These are phyloP conservation scores for Lentinula boryana DNA, from an alignment of 768 basidiomycete genomes.

Conservation along the genomic window DNA sequence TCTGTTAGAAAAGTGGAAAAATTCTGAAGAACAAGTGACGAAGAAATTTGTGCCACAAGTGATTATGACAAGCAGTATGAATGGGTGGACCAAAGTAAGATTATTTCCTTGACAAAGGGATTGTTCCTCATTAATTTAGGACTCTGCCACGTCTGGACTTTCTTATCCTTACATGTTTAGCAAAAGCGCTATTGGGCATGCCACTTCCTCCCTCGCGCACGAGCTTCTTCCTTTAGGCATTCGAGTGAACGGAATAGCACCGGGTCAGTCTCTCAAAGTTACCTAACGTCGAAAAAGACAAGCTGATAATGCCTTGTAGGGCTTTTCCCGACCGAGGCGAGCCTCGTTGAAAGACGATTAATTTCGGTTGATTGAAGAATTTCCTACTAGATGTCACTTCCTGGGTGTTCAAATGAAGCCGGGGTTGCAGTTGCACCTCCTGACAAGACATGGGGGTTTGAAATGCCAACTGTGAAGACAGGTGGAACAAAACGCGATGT, in stretches of 20 bases:
- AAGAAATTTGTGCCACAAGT: slow-evolving; percentile 39
- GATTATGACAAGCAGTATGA: slow-evolving; percentile 47
- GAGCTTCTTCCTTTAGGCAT: slow-evolving; percentile 41
- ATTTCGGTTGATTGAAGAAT: background rate
- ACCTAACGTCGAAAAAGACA: background rate
- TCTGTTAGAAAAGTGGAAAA: slow-evolving; percentile 42
- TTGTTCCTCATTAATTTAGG: slow-evolving; percentile 16
- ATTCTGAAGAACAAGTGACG: slow-evolving; percentile 17
- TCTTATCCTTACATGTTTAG: slow-evolving; percentile 42
- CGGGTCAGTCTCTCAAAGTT: slow-evolving; percentile 18
- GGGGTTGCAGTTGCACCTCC: slow-evolving; percentile 19
- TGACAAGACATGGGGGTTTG: slow-evolving; percentile 18
- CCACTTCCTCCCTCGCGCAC: slow-evolving; percentile 39
- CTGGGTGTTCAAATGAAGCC: slow-evolving; percentile 17
- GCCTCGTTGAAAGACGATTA: background rate
- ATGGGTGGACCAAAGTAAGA: slow-evolving; percentile 43
- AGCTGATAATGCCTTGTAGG: slow-evolving; percentile 11
- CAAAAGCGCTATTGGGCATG: slow-evolving; percentile 42
- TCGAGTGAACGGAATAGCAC: slow-evolving; percentile 44
- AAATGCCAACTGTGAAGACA: slow-evolving; percentile 26
- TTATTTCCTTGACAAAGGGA: background rate
- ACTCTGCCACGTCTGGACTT: slow-evolving; percentile 31
- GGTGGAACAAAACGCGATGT: slow-evolving; percentile 36
- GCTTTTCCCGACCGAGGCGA: slow-evolving; percentile 24
- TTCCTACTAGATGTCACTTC: slow-evolving; percentile 23